Evolutionary conservation across 352 stramenopile species (phyloP), one percentile per base, ranked within the genome.

Genomic region (Thraustochytrium sp.): DNA sequence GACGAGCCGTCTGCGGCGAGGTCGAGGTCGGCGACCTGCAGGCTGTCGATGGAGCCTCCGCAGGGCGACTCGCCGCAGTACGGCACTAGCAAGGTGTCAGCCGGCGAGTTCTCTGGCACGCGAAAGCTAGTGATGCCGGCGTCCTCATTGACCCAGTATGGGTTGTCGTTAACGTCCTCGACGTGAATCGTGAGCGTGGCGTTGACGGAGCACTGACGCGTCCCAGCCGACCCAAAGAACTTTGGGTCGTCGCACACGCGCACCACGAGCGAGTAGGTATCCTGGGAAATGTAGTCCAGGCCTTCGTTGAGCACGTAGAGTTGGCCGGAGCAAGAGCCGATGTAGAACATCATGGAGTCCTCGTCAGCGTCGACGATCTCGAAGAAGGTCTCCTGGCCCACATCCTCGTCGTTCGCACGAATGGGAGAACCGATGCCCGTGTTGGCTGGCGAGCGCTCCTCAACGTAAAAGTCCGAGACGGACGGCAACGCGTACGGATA

Each of bases 321-420:
- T 55, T 84, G 76, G 46, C 76, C 76, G 2, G 76, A 84, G 44
- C 76, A 84, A 2, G 76, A 84, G 26, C 76, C 76, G 48, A 84
- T 78, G 61, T 76, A 77, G 44, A 84, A 84, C 55, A 84, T 84
- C 38, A 36, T 1, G 23, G 48, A 16, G 11, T 16, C 11, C 1
- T 37, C 74, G 42, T 82, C 74, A n/a, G 21, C 13, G 18, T 11
- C 29, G 18, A 84, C 0, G 76, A 84, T 84, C 31, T 76, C 56
- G 48, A 84, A 84, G n/a, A 29, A 65, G 2, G 80, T 76, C 29
- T 84, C 76, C 46, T 84, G 76, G 16, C 76, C 76, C 11, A 59
- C 76, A 31, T 84, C 76, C 38, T 84, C 76, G 49, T 84, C 76
- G 46, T 76, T 73, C 18, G 56, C 74, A 3, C 46, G 74, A 76